Percentiles rank a stretch among this genome's conserved stretches.
These are phyloP conservation scores for Panicum miliaceum DNA, from an alignment of 176 grass and related monocot species.

Conservation along the genomic window DNA sequence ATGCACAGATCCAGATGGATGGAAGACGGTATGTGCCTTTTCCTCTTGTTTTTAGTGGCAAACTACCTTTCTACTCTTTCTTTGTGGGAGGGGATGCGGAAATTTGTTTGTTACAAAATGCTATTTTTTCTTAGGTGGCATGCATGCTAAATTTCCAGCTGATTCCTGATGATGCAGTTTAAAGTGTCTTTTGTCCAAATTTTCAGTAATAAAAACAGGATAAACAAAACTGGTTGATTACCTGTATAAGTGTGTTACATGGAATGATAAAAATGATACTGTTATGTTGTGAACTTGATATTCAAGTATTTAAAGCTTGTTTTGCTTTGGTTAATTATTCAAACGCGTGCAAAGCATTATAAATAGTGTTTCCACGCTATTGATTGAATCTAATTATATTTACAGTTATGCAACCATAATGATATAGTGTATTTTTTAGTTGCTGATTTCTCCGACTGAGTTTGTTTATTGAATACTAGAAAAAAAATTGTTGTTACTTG, in stretches of 20 bases:
- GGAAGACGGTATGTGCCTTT: conserved; percentile 81
- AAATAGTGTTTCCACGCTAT: not conserved
- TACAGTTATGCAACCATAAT: conserved; percentile 22
- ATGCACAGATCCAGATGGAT: conserved; percentile 92
- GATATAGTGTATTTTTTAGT: not conserved
- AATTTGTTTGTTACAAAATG: conserved; percentile 16
- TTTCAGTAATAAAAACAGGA: not conserved
- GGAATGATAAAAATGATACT: not conserved
- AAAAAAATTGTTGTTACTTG: not conserved
- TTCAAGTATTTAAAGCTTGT: not conserved
- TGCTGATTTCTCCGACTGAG: not conserved
- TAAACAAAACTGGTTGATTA: not conserved
- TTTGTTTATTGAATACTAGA: not conserved
- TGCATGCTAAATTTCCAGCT: not conserved
- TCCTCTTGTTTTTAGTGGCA: conserved; percentile 31
- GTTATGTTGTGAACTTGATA: not conserved
- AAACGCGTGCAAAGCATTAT: not conserved
- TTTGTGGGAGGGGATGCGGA: not conserved
- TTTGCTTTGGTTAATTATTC: not conserved
- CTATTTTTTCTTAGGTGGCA: conserved; percentile 12
- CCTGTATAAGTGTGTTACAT: not conserved
- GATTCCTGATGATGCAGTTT: not conserved
- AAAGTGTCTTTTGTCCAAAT: not conserved
- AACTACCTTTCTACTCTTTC: not conserved
- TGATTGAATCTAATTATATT: conserved; percentile 8